Percentiles rank a stretch among this genome's conserved stretches.
Conservation (phyloP, 1,284 basidiomycete species). For the Trametes versicolor region DNA sequence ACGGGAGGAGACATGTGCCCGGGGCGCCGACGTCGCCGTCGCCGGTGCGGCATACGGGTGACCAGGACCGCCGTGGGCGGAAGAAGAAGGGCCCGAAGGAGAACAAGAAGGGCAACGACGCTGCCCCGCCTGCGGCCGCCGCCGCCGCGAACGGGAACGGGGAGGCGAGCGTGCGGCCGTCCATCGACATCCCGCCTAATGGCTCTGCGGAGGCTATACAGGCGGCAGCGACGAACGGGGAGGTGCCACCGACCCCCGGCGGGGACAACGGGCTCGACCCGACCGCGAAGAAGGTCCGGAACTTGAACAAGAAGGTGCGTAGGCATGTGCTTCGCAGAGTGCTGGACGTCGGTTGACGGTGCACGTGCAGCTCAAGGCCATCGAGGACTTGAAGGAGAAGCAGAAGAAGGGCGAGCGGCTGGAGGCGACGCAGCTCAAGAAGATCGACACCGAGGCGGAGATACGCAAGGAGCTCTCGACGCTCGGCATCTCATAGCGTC, state of each 20-base stretch:
- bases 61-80: slow-evolving; percentile 57
- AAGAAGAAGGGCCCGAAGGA: slow-evolving; percentile 65
- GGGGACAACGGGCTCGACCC: slow-evolving; percentile 76
- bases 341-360: slow-evolving; percentile 6
- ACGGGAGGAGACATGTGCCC: slow-evolving; percentile 65
- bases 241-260: slow-evolving; percentile 66
- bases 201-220: slow-evolving; percentile 39
- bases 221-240: slow-evolving; percentile 43
- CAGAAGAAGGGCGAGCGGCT: slow-evolving; percentile 87
- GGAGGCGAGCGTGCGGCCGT: slow-evolving; percentile 44
- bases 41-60: slow-evolving; percentile 50
- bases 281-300: slow-evolving; percentile 90
- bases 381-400: slow-evolving; percentile 95
- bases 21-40: slow-evolving; percentile 68
- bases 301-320: slow-evolving; percentile 88
- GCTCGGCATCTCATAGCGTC: slow-evolving; percentile 47
- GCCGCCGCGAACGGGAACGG: slow-evolving; percentile 34
- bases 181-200: slow-evolving; percentile 48
- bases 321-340: slow-evolving; percentile 7
- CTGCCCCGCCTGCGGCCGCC: background rate
- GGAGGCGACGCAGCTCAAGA: slow-evolving; percentile 94
- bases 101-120: slow-evolving; percentile 36
- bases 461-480: slow-evolving; percentile 82
- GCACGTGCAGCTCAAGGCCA: slow-evolving; percentile 83
- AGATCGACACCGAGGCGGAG: slow-evolving; percentile 90